Base-by-base conservation (phyloP, 192 early-diverging fungal genomes). In the Lobosporangium transversale region DNA sequence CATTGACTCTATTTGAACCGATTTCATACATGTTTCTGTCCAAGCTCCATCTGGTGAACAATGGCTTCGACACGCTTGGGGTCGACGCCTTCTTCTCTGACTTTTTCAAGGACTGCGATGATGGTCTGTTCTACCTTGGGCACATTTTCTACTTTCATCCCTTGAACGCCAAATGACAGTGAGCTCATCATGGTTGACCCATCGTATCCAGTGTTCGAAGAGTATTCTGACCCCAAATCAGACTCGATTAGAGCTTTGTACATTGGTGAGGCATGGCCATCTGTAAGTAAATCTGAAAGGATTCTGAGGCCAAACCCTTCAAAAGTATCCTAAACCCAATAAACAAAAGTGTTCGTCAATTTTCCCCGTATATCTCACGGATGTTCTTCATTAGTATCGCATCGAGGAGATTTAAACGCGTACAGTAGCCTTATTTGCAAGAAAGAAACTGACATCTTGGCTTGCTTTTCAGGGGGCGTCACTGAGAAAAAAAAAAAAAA, bases 221-320 rank as follows among this genome's bases (percentile, higher is more conserved):
- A 90, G 81, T 95, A 98, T 53, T 97, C 97, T 0, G 93, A 87
- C 32, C 94, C 97, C 9, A 98, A 78, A 44, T 93, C 90, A 50
- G 92, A 86, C 63, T 97, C 95, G 48, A 98, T 97, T 59, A 98
- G 82, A 31, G 93, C 93, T 70, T 95, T 86, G 75, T 96, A 94
- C 94, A 98, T 95, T 15, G 97, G 97, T 21, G 94, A 89, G 14
- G 94, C 87, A 44, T 94, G 84, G 8, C 97, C 96, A 68, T 94
- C 90, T 15, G 94, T 81, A n/a, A 98, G 80, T 55, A 98, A 81
- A 50, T 85, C 86, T 3, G 93, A 88, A 29, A 97, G 84, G 35
- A 97, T 74, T 37, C 87, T 83, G 71, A 96, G 83, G 24, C 92
- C 89, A 62, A 96, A 95, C 8, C 94, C 89, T 67, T 94, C 92